A percentile compares a stretch with the other conserved stretches of the same genome.
Evolutionary conservation across 1,139 yeast species (phyloP).

Genomic region (Blastobotrys capitulatus): DNA sequence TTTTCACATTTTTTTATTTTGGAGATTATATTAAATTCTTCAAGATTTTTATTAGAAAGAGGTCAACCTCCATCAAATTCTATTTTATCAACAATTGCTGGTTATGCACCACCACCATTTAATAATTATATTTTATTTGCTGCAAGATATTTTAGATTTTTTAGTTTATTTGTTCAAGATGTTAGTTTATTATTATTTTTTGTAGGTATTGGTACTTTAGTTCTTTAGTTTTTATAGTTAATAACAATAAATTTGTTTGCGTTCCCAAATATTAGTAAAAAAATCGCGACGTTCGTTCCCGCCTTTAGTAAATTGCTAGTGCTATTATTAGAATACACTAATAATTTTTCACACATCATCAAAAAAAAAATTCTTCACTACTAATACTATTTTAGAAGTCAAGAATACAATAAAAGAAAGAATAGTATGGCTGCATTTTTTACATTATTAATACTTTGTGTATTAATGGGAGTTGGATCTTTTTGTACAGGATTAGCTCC

Average conservation of each 20-base stretch:
- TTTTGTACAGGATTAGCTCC: conserved; percentile 38
- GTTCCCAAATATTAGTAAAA: not conserved
- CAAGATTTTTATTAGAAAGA: conserved; percentile 31
- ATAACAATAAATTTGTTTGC: too few species aligned
- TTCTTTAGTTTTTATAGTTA: not conserved
- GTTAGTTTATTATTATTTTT: conserved; percentile 29
- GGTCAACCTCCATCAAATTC: conserved; percentile 27
- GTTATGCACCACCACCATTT: conserved; percentile 30
- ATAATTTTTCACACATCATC: too few species aligned
- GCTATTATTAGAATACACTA: too few species aligned
- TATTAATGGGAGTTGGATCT: conserved; percentile 30
- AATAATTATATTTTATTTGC: conserved; percentile 26
- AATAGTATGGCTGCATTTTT: conserved; percentile 22
- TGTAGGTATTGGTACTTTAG: conserved; percentile 21
- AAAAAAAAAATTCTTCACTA: too few species aligned
- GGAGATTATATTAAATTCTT: conserved; percentile 30
- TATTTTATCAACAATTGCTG: conserved; percentile 24
- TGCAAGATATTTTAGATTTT: conserved; percentile 25
- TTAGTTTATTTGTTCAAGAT: conserved; percentile 27
- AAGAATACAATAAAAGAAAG: not conserved
- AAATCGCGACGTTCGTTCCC: too few species aligned
- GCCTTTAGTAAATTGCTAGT: too few species aligned
- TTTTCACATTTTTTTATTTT: conserved; percentile 30
- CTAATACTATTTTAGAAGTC: too few species aligned
- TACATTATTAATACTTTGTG: conserved; percentile 25